Percentiles rank a stretch among this genome's conserved stretches.
Conservation (phyloP, 2,329 filamentous ascomycete species). For the Colletotrichum shisoi region DNA sequence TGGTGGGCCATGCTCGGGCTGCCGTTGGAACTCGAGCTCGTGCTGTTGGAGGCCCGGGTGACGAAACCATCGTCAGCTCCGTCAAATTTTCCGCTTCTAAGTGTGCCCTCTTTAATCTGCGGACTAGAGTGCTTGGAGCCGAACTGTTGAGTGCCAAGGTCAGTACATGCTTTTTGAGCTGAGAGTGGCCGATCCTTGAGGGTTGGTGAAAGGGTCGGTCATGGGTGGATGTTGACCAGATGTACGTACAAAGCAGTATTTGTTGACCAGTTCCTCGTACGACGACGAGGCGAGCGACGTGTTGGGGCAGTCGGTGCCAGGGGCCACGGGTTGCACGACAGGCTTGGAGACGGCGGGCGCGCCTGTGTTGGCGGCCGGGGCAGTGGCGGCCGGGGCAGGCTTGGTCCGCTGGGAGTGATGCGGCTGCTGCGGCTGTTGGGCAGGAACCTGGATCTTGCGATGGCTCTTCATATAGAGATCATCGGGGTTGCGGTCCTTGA, state of each 20-base stretch:
- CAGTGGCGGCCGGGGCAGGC: conserved; percentile 7
- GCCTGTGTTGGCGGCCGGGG: conserved; percentile 18
- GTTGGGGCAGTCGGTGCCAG: conserved; percentile 61
- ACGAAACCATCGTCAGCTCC: conserved; percentile 51
- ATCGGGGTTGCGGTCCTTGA: conserved; percentile 60
- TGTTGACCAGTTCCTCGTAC: conserved; percentile 96
- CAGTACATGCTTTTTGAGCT: conserved; percentile 49
- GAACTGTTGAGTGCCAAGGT: conserved; percentile 60
- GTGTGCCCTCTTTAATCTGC: conserved; percentile 58
- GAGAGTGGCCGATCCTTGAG: conserved; percentile 37
- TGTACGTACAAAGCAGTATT: conserved; percentile 99
- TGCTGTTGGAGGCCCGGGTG: conserved; percentile 48
- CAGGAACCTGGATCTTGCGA: conserved; percentile 48
- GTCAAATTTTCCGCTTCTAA: conserved; percentile 55
- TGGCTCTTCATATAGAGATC: conserved; percentile 65
- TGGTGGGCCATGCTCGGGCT: conserved; percentile 51
- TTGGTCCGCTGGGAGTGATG: conserved; percentile 37
- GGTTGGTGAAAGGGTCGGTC: conserved; percentile 35
- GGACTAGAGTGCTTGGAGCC: conserved; percentile 66
- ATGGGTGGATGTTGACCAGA: conserved; percentile 49
- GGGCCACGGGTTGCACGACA: conserved; percentile 43
- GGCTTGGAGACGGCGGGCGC: conserved; percentile 31
- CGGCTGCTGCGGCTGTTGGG: conserved; percentile 34
- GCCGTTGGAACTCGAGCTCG: conserved; percentile 49
- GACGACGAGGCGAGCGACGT: conserved; percentile 79